Conservation (phyloP, 306 rosid genomes). For the Dalbergia oliveri region DNA sequence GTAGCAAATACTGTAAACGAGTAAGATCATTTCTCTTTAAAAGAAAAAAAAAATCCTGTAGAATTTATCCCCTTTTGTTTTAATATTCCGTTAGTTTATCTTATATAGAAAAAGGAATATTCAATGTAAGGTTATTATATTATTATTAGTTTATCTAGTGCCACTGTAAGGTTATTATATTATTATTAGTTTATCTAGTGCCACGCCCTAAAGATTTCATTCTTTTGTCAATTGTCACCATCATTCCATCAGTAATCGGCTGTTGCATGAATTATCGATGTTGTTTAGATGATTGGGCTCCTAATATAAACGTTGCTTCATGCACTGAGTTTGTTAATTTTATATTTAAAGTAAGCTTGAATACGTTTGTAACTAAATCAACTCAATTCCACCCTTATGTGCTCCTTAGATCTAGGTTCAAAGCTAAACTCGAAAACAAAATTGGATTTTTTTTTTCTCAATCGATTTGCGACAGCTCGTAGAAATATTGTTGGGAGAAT, state of each 20-base stretch:
- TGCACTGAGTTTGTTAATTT: background rate
- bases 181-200: slow-evolving; percentile 10
- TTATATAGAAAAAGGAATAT: background rate
- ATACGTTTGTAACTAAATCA: background rate
- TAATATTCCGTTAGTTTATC: background rate
- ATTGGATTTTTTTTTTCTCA: too few species aligned
- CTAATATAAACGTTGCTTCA: background rate
- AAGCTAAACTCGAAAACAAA: background rate
- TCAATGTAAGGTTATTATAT: slow-evolving; percentile 19
- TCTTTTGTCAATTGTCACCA: background rate
- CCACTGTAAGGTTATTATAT: slow-evolving; percentile 24
- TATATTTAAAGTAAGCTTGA: background rate
- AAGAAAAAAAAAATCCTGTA: slow-evolving; percentile 42
- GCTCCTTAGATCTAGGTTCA: background rate
- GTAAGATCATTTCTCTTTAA: slow-evolving; percentile 54
- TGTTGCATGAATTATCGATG: background rate
- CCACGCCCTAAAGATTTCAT: slow-evolving; percentile 3
- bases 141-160: slow-evolving; percentile 10
- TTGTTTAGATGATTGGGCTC: background rate
- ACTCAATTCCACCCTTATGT: too few species aligned
- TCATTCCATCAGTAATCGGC: background rate
- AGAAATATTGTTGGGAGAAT: background rate
- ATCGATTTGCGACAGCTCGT: background rate
- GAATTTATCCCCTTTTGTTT: slow-evolving; percentile 27
- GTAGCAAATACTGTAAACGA: slow-evolving; percentile 55